Evolutionary conservation across 345 rosid genomes (phyloP), one percentile per base, ranked within the genome.

Genomic region (Limnanthes douglasii): DNA sequence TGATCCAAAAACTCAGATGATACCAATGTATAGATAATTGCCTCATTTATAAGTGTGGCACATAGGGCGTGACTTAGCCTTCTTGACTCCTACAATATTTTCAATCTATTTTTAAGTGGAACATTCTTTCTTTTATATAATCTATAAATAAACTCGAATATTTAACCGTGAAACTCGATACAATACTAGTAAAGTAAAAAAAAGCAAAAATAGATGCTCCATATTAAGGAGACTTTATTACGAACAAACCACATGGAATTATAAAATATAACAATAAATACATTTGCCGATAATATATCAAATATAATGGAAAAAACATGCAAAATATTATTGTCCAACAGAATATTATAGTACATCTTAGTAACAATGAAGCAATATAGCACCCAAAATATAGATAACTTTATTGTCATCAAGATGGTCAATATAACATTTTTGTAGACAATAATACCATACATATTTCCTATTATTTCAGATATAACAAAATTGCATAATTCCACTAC

Each of bases 31-130:
- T 4, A 20, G 14, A 66, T 53, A 31, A 83, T 62, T 38, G 61
- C 64, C 19, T 83, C 80, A 56, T 60, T 59, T 33, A 88, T 42
- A 17, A 94, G 92, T 41, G 94, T 64, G 45, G 56, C 54, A 55
- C 95, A 88, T 43, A 88, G 78, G 9, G 81, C 78, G 60, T 88
- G 97, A 51, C 71, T 68, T 24, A 79, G 74, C 64, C 95, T 74
- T 67, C 95, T 72, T 55, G 66, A 54, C 54, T 66, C 86, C 95
- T 90, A 79, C 24, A 83, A 48, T 50, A 56, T 51, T 45, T 72
- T 50, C 53, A 84, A 21, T 37, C 68, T 73, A 60, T 44, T 77
- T 65, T 61, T 78, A 39, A 51, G 8, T 33, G 65, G 60, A 45
- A 74, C 32, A 39, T 63, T 58, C 62, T 70, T 79, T 46, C 47